Evolutionary conservation across 1,284 basidiomycete genomes (phyloP).

Genomic region (Boletus sp.): DNA sequence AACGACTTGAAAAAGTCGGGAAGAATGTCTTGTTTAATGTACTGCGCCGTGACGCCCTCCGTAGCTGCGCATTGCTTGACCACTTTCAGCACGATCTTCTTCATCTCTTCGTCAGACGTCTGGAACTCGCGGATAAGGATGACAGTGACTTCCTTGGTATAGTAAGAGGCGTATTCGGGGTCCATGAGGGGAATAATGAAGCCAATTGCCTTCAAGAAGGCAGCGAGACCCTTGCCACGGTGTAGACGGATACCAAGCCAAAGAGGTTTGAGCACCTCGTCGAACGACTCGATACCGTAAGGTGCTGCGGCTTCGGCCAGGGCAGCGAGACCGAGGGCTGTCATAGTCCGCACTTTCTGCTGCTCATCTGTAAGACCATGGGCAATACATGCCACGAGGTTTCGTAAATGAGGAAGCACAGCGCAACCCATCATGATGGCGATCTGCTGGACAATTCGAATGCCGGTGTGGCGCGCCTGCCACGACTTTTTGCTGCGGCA

Average conservation of each 20-base stretch:
- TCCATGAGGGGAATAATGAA: slow-evolving; percentile 99
- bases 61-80: slow-evolving; percentile 99
- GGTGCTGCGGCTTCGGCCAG: slow-evolving; percentile 96
- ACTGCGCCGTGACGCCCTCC: slow-evolving; percentile 90
- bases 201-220: slow-evolving; percentile 98
- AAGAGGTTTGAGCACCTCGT: slow-evolving; percentile 95
- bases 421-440: slow-evolving; percentile 99
- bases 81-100: slow-evolving; percentile 98
- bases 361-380: slow-evolving; percentile 97
- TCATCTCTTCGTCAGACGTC: slow-evolving; percentile 99
- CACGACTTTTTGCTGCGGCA: slow-evolving; percentile 99
- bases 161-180: slow-evolving; percentile 97
- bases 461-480: slow-evolving; percentile 99
- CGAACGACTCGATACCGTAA: slow-evolving; percentile 99
- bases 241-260: slow-evolving; percentile 98
- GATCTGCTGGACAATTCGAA: slow-evolving; percentile 99
- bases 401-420: slow-evolving; percentile 95
- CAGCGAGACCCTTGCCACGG: slow-evolving; percentile 95
- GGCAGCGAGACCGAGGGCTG: slow-evolving; percentile 92
- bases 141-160: slow-evolving; percentile 95
- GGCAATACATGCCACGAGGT: slow-evolving; percentile 94
- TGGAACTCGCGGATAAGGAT: slow-evolving; percentile 99
- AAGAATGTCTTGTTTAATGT: slow-evolving; percentile 95
- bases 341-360: slow-evolving; percentile 99
- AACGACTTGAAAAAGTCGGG: slow-evolving; percentile 99